Base-by-base conservation (phyloP, 352 stramenopile species). In the Aphanomyces cochlioides region DNA sequence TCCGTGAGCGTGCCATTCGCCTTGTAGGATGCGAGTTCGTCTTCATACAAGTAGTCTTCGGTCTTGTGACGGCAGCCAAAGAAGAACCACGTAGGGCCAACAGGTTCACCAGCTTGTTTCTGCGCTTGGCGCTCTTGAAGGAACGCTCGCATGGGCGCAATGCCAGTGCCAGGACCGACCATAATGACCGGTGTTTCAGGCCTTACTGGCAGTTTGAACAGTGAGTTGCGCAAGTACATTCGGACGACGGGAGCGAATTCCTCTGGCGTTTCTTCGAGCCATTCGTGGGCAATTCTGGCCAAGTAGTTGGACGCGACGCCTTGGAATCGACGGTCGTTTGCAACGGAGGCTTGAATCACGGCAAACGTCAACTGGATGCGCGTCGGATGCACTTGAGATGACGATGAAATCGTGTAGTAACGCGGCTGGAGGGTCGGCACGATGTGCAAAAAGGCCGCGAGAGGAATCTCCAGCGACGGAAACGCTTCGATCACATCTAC, bases 321-420 rank as follows among this genome's bases (percentile, higher is more conserved):
- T 48, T 85, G 76, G 76, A 98, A 98, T 3, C 92, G 74, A 39
- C 90, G 87, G 39, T 81, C 84, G 66, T 92, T 78, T 67, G 78
- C 69, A 66, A 89, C 90, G 40, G 84, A 80, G 56, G 17, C 43
- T 12, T 95, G 75, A 45, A 98, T 89, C 28, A 99, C 83, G 37
- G 90, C 90, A 28, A 99, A 90, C 4, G 97, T 99, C 53, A 98
- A 79, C 75, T 99, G 96, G 37, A 99, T 85, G n/a, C 84, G 85
- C 57, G 90, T 88, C 5, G 96, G 94, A 75, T 97, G 89, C 3
- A 97, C 86, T 47, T 86, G 80, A 47, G 90, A 93, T 10, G 93
- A 99, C 5, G 96, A 99, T 41, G 95, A 97, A 73, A 99, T 99
- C 12, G 97, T 99, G 81, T 99, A 99, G 77, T 98, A 98, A 7